These are phyloP conservation scores for Comarum palustre DNA, from an alignment of 306 rosid genomes.

Conservation along the genomic window DNA sequence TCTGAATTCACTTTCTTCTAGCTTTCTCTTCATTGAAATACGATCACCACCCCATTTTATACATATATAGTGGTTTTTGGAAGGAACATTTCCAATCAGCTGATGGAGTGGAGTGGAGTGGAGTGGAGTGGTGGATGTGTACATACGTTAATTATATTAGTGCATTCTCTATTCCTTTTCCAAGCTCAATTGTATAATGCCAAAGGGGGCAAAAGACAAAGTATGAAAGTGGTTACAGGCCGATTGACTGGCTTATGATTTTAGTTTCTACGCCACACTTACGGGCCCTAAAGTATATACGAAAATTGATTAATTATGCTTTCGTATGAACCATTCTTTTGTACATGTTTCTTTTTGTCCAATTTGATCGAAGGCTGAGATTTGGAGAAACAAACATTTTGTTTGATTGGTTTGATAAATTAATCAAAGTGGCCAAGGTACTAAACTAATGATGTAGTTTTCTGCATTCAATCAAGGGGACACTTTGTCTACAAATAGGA, in stretches of 20 bases:
- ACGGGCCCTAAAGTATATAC: conserved; percentile 28
- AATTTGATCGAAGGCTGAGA: neutral
- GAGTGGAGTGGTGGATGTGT: conserved; percentile 15
- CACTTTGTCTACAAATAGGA: conserved; percentile 59
- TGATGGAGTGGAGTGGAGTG: conserved; percentile 29
- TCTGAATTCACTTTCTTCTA: neutral
- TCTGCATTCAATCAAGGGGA: conserved; percentile 66
- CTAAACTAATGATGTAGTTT: conserved; percentile 27
- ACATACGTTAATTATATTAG: conserved; percentile 9
- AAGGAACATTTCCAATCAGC: conserved; percentile 35
- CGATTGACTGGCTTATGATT: conserved; percentile 29
- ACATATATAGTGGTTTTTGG: conserved; percentile 5
- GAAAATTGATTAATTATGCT: conserved; percentile 13
- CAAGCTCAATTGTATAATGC: conserved; percentile 22
- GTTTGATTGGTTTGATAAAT: conserved; percentile 2
- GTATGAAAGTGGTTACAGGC: conserved; percentile 32
- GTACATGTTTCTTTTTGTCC: neutral
- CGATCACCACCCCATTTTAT: neutral
- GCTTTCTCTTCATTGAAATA: neutral
- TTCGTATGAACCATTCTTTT: conserved; percentile 1
- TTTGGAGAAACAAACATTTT: conserved; percentile 13
- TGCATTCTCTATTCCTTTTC: neutral
- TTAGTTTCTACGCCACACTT: conserved; percentile 16
- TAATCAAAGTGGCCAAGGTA: conserved; percentile 22
- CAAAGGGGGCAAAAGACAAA: conserved; percentile 25